Evolutionary conservation across 2,329 filamentous ascomycete species (phyloP).

Genomic region (Fusarium sp.): DNA sequence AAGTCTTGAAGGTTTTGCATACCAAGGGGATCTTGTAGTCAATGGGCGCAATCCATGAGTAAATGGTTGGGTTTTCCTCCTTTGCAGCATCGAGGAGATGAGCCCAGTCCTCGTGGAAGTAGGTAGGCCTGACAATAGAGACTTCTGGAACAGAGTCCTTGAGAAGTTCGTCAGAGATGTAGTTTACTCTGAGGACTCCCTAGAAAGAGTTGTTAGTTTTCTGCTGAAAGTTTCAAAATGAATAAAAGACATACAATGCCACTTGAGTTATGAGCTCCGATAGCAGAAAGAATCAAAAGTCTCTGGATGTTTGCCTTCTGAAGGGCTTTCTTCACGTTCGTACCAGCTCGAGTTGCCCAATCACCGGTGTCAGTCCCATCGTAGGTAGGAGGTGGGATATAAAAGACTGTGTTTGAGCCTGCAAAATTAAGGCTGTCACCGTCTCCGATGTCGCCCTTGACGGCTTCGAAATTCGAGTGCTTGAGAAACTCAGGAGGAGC

Average conservation of each 20-base stretch:
- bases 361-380: constrained; percentile 39
- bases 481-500: constrained; percentile 43
- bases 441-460: constrained; percentile 44
- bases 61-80: constrained; percentile 35
- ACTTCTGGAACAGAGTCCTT: constrained; percentile 34
- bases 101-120: constrained; percentile 39
- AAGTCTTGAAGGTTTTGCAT: background rate
- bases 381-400: constrained; percentile 45
- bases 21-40: constrained; percentile 49
- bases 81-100: constrained; percentile 31
- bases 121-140: constrained; percentile 30
- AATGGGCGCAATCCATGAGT: constrained; percentile 41
- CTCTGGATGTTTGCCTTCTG: constrained; percentile 21
- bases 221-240: accelerated
- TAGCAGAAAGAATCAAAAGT: constrained; percentile 43
- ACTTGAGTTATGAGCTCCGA: constrained; percentile 44
- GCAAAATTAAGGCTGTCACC: constrained; percentile 42
- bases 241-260: constrained; percentile 40
- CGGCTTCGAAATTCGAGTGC: constrained; percentile 43
- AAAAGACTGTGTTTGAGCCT: constrained; percentile 45
- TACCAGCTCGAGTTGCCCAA: constrained; percentile 35
- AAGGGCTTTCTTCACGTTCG: constrained; percentile 30
- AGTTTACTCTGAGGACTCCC: constrained; percentile 41
- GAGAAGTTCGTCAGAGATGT: constrained; percentile 35
- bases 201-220: background rate